Conservation (phyloP, 2,329 filamentous ascomycete species). For the Periconia macrospinosa region DNA sequence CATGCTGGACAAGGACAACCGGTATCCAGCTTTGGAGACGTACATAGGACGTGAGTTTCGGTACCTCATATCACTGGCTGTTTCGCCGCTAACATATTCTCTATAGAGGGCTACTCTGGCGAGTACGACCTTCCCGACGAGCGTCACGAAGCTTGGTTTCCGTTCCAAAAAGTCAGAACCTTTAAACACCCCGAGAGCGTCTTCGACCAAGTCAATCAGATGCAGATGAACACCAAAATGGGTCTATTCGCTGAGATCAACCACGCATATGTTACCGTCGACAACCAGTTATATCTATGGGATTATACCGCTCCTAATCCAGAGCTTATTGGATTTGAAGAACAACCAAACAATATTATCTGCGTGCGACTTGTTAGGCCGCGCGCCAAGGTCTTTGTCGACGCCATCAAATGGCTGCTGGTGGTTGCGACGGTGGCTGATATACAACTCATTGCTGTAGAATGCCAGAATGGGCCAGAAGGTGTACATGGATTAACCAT, state of each 20-base stretch:
- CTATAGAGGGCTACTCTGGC: slow-evolving; percentile 79
- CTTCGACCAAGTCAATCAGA: slow-evolving; percentile 87
- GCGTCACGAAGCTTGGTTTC: slow-evolving; percentile 69
- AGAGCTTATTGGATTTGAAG: slow-evolving; percentile 88
- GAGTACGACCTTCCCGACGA: slow-evolving; percentile 77
- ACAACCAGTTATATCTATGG: slow-evolving; percentile 96
- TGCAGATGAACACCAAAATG: slow-evolving; percentile 88
- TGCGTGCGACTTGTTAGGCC: slow-evolving; percentile 87
- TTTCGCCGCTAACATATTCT: slow-evolving; percentile 28
- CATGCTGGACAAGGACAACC: slow-evolving; percentile 72
- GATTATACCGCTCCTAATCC: slow-evolving; percentile 94
- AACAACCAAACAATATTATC: slow-evolving; percentile 83
- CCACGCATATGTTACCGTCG: slow-evolving; percentile 93
- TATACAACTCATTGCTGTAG: slow-evolving; percentile 83
- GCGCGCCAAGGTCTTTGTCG: slow-evolving; percentile 83
- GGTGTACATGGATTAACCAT: slow-evolving; percentile 75
- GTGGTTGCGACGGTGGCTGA: slow-evolving; percentile 86
- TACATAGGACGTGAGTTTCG: slow-evolving; percentile 77
- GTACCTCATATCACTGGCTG: background rate
- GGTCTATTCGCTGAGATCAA: slow-evolving; percentile 93
- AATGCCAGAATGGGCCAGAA: slow-evolving; percentile 63
- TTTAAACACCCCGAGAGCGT: slow-evolving; percentile 91
- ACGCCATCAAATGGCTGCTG: slow-evolving; percentile 81
- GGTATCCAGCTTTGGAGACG: slow-evolving; percentile 85
- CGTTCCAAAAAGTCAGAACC: slow-evolving; percentile 83